phyloP scores from a whole-genome alignment of 495 filamentous ascomycete genomes.

The Annulohypoxylon bovei region DNA sequence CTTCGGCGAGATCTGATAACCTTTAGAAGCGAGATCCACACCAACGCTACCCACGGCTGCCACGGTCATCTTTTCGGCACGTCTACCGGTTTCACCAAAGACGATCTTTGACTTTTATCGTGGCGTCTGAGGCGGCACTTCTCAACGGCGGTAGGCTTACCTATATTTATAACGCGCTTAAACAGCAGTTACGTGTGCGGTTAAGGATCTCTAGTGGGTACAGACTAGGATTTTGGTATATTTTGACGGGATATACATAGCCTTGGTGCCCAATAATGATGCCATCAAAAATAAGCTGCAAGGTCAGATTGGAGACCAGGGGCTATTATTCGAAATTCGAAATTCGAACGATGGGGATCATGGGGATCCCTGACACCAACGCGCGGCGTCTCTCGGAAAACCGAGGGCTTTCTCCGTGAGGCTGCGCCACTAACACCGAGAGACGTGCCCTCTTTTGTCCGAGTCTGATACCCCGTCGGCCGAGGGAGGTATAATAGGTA shows the following conservation, averaged over 20 bases:
- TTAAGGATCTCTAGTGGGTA: background rate
- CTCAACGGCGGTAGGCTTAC: background rate
- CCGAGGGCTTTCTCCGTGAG: constrained; percentile 13
- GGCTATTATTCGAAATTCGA: background rate
- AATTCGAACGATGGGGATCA: too few relatives aligned
- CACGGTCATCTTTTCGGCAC: background rate
- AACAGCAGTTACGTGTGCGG: background rate
- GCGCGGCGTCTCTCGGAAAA: constrained; percentile 13
- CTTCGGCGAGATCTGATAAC: background rate
- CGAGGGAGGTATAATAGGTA: constrained; percentile 32
- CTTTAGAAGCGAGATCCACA: background rate
- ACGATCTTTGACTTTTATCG: background rate
- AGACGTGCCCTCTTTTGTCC: constrained; percentile 37
- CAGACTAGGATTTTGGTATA: background rate
- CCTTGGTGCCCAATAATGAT: constrained; percentile 9
- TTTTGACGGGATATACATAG: background rate
- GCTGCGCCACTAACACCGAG: constrained; percentile 19
- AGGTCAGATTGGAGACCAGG: background rate
- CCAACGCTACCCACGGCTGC: background rate
- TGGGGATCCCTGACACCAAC: background rate
- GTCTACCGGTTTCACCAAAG: background rate
- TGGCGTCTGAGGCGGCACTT: background rate
- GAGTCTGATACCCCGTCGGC: constrained; percentile 39
- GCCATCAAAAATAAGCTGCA: background rate
- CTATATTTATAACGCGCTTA: background rate